Conservation (phyloP, 2,329 filamentous ascomycete genomes). For the Aspergillus hiratsukae region DNA sequence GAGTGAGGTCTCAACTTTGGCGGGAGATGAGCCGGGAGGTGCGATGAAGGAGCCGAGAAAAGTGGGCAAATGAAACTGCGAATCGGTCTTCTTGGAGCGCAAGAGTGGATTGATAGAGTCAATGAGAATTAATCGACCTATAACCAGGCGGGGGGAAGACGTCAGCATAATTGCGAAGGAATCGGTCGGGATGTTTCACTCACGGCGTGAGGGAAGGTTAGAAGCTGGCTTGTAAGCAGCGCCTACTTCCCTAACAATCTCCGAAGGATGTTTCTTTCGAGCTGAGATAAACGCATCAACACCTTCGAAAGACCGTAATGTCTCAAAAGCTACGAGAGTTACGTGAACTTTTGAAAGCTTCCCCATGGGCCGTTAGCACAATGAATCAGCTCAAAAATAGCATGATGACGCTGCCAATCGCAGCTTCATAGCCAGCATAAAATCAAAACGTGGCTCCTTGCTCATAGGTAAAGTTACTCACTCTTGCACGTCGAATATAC, state of each 20-base stretch:
- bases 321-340: conserved; percentile 74
- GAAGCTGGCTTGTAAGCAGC: conserved; percentile 28
- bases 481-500: conserved; percentile 71
- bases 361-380: conserved; percentile 8
- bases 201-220: conserved; percentile 24
- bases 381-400: neutral
- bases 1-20: conserved; percentile 56
- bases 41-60: conserved; percentile 68
- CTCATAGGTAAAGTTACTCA: conserved; percentile 28
- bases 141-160: conserved; percentile 4
- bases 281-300: conserved; percentile 66
- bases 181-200: conserved; percentile 5
- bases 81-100: conserved; percentile 33
- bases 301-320: conserved; percentile 59
- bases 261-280: conserved; percentile 53
- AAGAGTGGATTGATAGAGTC: conserved; percentile 71
- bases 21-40: conserved; percentile 39
- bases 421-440: neutral
- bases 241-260: conserved; percentile 58
- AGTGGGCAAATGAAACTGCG: conserved; percentile 56
- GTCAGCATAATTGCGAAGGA: neutral
- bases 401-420: neutral
- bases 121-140: conserved; percentile 71
- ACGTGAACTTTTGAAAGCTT: conserved; percentile 59
- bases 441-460: neutral